Evolutionary conservation across 805 yeast species (phyloP).

Genomic region (Wickerhamomyces chaumierensis): DNA sequence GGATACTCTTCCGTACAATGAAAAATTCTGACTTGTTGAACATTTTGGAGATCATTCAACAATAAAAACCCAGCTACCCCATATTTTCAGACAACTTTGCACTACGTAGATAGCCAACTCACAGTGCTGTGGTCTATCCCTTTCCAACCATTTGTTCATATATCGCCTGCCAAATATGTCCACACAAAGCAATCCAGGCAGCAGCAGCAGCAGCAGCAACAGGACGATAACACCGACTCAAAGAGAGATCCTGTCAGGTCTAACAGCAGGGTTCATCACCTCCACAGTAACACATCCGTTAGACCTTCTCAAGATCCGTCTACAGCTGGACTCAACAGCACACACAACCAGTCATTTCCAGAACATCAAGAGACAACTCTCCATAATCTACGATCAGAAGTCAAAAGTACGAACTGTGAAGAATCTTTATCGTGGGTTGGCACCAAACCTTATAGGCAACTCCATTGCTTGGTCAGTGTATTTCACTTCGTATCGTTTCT

Average conservation of each 20-base stretch:
- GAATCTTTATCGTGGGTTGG: constrained; percentile 14
- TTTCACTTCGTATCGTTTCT: constrained; percentile 62
- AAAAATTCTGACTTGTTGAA: too few species aligned
- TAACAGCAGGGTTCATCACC: constrained; percentile 71
- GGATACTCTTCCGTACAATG: too few species aligned
- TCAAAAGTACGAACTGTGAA: constrained; percentile 9
- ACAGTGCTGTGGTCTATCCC: too few species aligned
- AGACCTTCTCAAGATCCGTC: constrained; percentile 72
- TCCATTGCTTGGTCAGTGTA: constrained; percentile 84
- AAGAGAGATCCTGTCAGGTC: constrained; percentile 57
- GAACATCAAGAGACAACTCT: constrained; percentile 4
- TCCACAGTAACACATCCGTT: constrained; percentile 82
- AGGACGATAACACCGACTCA: constrained; percentile 7
- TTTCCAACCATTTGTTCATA: too few species aligned
- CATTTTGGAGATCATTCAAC: too few species aligned
- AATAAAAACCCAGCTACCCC: too few species aligned
- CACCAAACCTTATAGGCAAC: constrained; percentile 68
- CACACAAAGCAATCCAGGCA: too few species aligned
- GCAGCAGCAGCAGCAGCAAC: too few species aligned
- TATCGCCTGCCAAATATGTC: too few species aligned
- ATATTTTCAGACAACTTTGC: too few species aligned
- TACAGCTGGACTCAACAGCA: constrained; percentile 64
- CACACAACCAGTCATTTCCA: too few species aligned
- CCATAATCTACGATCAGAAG: constrained; percentile 1
- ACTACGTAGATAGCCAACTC: too few species aligned